Percentiles rank a stretch among this genome's conserved stretches.
Conservation (phyloP, 768 basidiomycete genomes). For the Boletus reticuloceps region DNA sequence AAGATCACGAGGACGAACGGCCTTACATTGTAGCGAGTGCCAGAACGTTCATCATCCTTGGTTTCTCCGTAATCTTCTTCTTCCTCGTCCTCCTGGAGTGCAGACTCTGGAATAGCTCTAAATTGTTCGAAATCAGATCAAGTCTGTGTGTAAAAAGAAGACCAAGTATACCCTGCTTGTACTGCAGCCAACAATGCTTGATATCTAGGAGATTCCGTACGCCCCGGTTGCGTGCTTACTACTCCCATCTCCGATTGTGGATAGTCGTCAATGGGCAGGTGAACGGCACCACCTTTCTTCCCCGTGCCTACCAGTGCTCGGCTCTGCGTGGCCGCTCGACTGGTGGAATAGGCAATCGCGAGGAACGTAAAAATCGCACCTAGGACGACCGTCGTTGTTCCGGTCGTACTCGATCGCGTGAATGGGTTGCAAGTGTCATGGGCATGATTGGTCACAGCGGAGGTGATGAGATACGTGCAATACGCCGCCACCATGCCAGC, state of each 20-base stretch:
- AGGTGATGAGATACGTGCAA: slow-evolving; percentile 93
- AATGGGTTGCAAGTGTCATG: slow-evolving; percentile 90
- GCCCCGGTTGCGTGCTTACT: slow-evolving; percentile 80
- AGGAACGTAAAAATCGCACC: slow-evolving; percentile 97
- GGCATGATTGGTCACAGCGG: slow-evolving; percentile 90
- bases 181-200: slow-evolving; percentile 95
- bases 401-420: slow-evolving; percentile 63
- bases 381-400: slow-evolving; percentile 82
- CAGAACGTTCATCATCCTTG: slow-evolving; percentile 89
- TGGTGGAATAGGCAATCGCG: slow-evolving; percentile 97
- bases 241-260: slow-evolving; percentile 68
- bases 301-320: slow-evolving; percentile 80
- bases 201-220: slow-evolving; percentile 85
- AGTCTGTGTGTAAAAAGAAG: not conserved
- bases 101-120: slow-evolving; percentile 92
- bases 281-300: slow-evolving; percentile 61
- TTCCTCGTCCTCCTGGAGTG: slow-evolving; percentile 75
- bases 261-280: slow-evolving; percentile 53
- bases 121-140: not conserved
- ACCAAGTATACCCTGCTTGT: slow-evolving; percentile 74
- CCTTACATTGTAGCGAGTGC: slow-evolving; percentile 91
- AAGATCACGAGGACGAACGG: not conserved
- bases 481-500: slow-evolving; percentile 97
- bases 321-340: slow-evolving; percentile 92
- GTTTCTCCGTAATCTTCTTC: slow-evolving; percentile 71